Conservation (phyloP, 2,329 filamentous ascomycete species). For the Neopestalotiopsis clavispora region DNA sequence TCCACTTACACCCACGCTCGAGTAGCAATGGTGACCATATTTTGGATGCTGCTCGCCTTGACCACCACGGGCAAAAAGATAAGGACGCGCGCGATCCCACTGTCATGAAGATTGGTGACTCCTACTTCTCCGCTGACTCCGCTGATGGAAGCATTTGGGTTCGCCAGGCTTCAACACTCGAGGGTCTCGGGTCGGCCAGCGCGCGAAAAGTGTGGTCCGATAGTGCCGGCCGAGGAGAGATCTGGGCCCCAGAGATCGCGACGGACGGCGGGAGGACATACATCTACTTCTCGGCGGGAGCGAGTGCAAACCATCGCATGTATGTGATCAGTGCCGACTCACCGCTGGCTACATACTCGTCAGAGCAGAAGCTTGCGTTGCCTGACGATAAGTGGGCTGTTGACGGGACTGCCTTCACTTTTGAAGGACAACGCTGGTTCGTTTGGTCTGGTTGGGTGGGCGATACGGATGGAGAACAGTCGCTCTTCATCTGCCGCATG, state of each 20-base stretch:
- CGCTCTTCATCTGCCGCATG: constrained; percentile 31
- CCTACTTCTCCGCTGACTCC: constrained; percentile 30
- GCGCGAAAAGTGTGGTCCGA: constrained; percentile 26
- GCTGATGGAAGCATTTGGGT: constrained; percentile 25
- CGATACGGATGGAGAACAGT: constrained; percentile 23
- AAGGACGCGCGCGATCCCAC: constrained; percentile 26
- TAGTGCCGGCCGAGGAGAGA: constrained; percentile 15
- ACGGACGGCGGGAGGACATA: constrained; percentile 23
- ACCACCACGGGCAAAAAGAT: constrained; percentile 19
- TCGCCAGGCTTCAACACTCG: constrained; percentile 24
- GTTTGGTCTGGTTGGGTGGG: constrained; percentile 32
- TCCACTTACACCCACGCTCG: no score
- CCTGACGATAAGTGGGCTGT: constrained; percentile 31
- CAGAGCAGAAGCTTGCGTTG: constrained; percentile 25
- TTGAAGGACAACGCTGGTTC: constrained; percentile 26
- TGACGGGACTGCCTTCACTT: constrained; percentile 28
- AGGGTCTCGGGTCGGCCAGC: constrained; percentile 20
- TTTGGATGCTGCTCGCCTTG: not conserved
- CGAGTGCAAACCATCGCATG: constrained; percentile 27
- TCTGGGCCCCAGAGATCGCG: constrained; percentile 29
- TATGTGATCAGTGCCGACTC: constrained; percentile 27
- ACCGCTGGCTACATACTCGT: constrained; percentile 23
- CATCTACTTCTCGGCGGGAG: constrained; percentile 29
- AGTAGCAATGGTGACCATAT: not conserved
- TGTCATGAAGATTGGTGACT: constrained; percentile 24